Conservation (phyloP, 2,329 filamentous ascomycete species). For the Fusarium clavum region DNA sequence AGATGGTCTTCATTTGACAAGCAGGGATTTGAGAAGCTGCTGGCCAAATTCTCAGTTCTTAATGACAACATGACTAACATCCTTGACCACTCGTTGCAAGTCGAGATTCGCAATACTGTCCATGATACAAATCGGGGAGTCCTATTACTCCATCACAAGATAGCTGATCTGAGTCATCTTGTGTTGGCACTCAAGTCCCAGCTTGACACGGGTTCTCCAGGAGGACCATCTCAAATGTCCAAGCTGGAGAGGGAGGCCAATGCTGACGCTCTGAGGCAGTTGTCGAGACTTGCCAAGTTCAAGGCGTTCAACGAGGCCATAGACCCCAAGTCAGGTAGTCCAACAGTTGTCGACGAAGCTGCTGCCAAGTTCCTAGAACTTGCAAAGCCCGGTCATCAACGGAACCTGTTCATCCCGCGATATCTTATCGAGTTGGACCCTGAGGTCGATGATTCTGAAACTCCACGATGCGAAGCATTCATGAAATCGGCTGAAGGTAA, state of each 20-base stretch:
- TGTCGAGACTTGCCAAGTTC: slow-evolving; percentile 61
- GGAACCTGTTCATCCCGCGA: slow-evolving; percentile 51
- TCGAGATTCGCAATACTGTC: slow-evolving; percentile 60
- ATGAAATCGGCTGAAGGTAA: slow-evolving; percentile 51
- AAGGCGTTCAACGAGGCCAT: slow-evolving; percentile 64
- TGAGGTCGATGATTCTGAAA: slow-evolving; percentile 49
- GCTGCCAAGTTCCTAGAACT: slow-evolving; percentile 56
- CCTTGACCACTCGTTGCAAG: slow-evolving; percentile 59
- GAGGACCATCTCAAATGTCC: slow-evolving; percentile 48
- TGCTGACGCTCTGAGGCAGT: slow-evolving; percentile 54
- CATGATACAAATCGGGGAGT: slow-evolving; percentile 62
- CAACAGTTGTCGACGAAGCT: slow-evolving; percentile 50
- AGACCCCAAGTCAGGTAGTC: slow-evolving; percentile 50
- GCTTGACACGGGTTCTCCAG: slow-evolving; percentile 48
- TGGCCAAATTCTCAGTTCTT: slow-evolving; percentile 57
- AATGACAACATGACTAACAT: slow-evolving; percentile 63
- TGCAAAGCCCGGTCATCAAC: slow-evolving; percentile 49
- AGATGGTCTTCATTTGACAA: slow-evolving; percentile 61
- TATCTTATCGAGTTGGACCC: slow-evolving; percentile 51
- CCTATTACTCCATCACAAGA: slow-evolving; percentile 59
- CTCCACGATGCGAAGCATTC: slow-evolving; percentile 55
- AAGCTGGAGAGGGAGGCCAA: slow-evolving; percentile 53
- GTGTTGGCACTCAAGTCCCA: slow-evolving; percentile 60
- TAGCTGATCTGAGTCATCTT: slow-evolving; percentile 58
- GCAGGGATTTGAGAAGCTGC: slow-evolving; percentile 57